Evolutionary conservation across 208 protist genomes (phyloP).

Genomic region (Porcisia deanei): DNA sequence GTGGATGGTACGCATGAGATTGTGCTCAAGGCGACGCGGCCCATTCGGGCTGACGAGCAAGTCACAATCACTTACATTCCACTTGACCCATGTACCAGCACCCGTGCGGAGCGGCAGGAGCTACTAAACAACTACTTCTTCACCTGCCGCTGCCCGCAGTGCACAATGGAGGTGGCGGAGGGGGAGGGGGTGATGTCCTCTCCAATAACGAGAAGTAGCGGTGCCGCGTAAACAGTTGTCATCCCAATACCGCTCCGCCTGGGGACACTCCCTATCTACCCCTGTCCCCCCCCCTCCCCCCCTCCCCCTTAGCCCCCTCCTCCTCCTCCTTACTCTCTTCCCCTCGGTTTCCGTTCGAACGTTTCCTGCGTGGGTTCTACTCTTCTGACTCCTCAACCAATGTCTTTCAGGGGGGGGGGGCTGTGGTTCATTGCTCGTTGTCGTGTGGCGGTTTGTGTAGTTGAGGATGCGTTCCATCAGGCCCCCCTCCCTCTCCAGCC

Average conservation of each 20-base stretch:
- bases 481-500: background rate
- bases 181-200: background rate
- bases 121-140: constrained; percentile 76
- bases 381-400: background rate
- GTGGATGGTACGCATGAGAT: constrained; percentile 69
- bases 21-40: constrained; percentile 47
- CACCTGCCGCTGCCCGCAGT: constrained; percentile 62
- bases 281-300: no score
- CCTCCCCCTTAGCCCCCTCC: background rate
- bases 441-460: background rate
- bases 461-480: background rate
- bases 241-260: no score
- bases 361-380: background rate
- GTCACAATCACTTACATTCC: constrained; percentile 85
- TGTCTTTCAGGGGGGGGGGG: background rate
- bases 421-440: background rate
- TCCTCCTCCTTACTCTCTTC: background rate
- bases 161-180: constrained; percentile 25
- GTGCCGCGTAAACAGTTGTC: background rate
- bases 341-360: background rate
- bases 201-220: background rate
- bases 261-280: no score
- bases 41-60: constrained; percentile 48
- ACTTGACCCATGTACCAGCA: constrained; percentile 31
- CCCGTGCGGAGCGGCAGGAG: constrained; percentile 34